A percentile compares a stretch with the other conserved stretches of the same genome.
Conservation (phyloP, 371 early-diverging fungal genomes). For the Mucor lusitanicus region DNA sequence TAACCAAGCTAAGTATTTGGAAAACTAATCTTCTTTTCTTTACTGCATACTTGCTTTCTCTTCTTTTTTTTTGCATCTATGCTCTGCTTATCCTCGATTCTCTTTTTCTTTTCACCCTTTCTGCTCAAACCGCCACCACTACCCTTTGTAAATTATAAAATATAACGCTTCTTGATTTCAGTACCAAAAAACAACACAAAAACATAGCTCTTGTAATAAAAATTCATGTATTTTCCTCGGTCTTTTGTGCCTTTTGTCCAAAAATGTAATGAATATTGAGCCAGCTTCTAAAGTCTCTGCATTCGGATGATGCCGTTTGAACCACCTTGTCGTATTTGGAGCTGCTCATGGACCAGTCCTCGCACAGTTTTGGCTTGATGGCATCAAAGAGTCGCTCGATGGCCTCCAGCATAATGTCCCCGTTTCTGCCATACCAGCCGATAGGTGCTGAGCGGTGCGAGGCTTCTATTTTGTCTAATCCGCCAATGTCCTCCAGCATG, state of each 20-base stretch:
- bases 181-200: neutral
- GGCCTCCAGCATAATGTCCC: slow-evolving; percentile 42
- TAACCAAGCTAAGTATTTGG: neutral
- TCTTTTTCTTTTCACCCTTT: neutral
- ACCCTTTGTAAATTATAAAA: neutral
- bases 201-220: neutral
- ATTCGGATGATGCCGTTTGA: slow-evolving; percentile 31
- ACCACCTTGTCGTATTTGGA: slow-evolving; percentile 41
- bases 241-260: neutral
- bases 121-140: neutral
- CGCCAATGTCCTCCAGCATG: slow-evolving; percentile 13
- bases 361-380: slow-evolving; percentile 43
- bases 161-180: neutral
- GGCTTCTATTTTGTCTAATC: slow-evolving; percentile 17
- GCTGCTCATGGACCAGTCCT: slow-evolving; percentile 47
- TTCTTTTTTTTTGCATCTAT: neutral
- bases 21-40: neutral
- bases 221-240: neutral
- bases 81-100: no score
- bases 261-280: slow-evolving; percentile 37
- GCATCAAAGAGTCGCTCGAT: slow-evolving; percentile 41
- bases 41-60: neutral
- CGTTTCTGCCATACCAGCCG: slow-evolving; percentile 46
- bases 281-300: slow-evolving; percentile 48
- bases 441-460: slow-evolving; percentile 46